A percentile compares a stretch with the other conserved stretches of the same genome.
These are phyloP conservation scores for Boehmeria nivea DNA, from an alignment of 306 rosid genomes.

Conservation along the genomic window DNA sequence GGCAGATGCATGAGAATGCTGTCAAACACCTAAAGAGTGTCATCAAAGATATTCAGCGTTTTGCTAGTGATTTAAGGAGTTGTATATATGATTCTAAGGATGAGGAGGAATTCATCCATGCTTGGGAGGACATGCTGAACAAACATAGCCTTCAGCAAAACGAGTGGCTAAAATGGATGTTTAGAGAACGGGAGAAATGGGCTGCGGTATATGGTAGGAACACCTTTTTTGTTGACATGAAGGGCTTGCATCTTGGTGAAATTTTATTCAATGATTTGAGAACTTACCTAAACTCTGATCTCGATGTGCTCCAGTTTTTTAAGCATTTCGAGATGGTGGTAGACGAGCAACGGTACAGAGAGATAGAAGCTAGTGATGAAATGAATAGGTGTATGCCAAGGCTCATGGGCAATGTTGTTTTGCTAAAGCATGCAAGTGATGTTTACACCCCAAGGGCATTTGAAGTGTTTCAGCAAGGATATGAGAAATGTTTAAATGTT, in stretches of 20 bases:
- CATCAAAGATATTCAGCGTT: slow-evolving; percentile 38
- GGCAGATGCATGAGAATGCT: slow-evolving; percentile 58
- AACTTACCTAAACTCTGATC: slow-evolving; percentile 32
- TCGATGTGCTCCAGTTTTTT: slow-evolving; percentile 43
- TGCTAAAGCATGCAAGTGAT: slow-evolving; percentile 46
- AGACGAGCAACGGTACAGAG: slow-evolving; percentile 48
- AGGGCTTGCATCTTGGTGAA: slow-evolving; percentile 54
- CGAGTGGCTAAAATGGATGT: slow-evolving; percentile 73
- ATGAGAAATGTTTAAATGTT: slow-evolving; percentile 50
- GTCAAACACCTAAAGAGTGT: slow-evolving; percentile 44
- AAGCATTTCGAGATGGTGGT: slow-evolving; percentile 49
- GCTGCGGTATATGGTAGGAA: slow-evolving; percentile 47
- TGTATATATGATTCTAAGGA: slow-evolving; percentile 49
- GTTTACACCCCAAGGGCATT: slow-evolving; percentile 57
- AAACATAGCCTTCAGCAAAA: slow-evolving; percentile 46
- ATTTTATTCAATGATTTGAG: slow-evolving; percentile 36
- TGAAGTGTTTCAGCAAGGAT: slow-evolving; percentile 56
- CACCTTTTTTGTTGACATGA: slow-evolving; percentile 44
- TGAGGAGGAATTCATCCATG: slow-evolving; percentile 42
- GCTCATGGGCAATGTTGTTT: slow-evolving; percentile 49
- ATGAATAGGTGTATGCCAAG: slow-evolving; percentile 44
- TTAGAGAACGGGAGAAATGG: slow-evolving; percentile 60
- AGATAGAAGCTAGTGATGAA: slow-evolving; percentile 54
- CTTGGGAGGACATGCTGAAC: slow-evolving; percentile 52
- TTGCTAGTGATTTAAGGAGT: slow-evolving; percentile 47